phyloP scores from a whole-genome alignment of 169 alveolate genomes.

The Eimeria sp. region DNA sequence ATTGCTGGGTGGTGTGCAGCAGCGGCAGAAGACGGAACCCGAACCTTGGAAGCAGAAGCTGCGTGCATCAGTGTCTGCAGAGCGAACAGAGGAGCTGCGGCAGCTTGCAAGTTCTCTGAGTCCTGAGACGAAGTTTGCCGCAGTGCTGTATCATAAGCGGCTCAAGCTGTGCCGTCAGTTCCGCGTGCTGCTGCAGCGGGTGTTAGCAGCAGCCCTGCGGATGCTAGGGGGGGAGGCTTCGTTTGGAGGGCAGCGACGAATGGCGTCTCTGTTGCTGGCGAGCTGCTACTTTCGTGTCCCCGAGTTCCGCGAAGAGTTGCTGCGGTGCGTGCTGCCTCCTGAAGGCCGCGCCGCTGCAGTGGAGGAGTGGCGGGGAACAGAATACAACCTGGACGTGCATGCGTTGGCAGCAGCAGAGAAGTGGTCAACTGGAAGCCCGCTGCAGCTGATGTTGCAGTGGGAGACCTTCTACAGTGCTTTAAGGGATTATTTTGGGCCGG shows the following conservation, averaged over 20 bases:
- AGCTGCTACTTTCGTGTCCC: constrained; percentile 83
- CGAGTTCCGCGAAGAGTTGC: constrained; percentile 73
- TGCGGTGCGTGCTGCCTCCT: constrained; percentile 51
- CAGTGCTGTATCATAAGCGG: constrained; percentile 74
- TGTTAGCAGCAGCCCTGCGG: constrained; percentile 57
- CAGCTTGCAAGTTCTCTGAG: not conserved
- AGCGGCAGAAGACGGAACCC: not conserved
- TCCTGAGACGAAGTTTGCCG: not conserved
- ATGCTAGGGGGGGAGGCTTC: constrained; percentile 79
- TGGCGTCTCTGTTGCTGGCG: constrained; percentile 66
- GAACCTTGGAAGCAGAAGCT: constrained; percentile 21
- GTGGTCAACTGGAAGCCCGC: constrained; percentile 21
- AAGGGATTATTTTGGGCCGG: constrained; percentile 72
- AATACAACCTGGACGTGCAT: constrained; percentile 58
- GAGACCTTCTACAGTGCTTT: constrained; percentile 39
- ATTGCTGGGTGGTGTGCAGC: not conserved
- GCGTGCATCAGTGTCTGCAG: constrained; percentile 45
- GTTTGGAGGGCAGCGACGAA: constrained; percentile 82
- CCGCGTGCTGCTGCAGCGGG: constrained; percentile 77
- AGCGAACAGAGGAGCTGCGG: not conserved
- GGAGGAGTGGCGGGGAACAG: constrained; percentile 85
- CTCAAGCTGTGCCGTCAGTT: constrained; percentile 83
- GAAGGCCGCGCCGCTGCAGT: constrained; percentile 43
- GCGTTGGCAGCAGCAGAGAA: constrained; percentile 31
- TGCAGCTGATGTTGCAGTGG: constrained; percentile 79